Conservation (phyloP, 495 filamentous ascomycete species). For the Trichodelitschia bisporula region DNA sequence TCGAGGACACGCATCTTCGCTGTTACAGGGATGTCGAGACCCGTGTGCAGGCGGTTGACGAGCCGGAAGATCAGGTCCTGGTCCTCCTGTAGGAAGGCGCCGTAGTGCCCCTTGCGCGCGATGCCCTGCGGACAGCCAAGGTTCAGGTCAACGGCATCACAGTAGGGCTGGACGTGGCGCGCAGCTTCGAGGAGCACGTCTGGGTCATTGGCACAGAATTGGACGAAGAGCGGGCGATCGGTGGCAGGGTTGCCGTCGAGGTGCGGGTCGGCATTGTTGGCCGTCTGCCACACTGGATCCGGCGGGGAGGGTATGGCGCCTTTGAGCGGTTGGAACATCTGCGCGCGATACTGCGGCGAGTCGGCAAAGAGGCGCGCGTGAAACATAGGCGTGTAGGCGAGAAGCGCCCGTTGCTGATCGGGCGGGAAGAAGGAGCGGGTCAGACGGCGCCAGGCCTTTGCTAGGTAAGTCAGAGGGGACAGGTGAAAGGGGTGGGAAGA, state of each 20-base stretch:
- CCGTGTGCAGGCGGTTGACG: conserved; percentile 49
- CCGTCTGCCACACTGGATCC: conserved; percentile 3
- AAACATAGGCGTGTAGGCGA: conserved; percentile 35
- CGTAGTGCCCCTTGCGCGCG: conserved; percentile 70
- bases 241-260: conserved; percentile 67
- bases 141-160: conserved; percentile 91
- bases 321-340: conserved; percentile 50
- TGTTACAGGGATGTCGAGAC: conserved; percentile 59
- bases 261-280: conserved; percentile 13
- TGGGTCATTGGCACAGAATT: conserved; percentile 88
- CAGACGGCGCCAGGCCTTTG: conserved; percentile 81
- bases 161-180: conserved; percentile 48
- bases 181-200: conserved; percentile 55
- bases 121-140: conserved; percentile 97
- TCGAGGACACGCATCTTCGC: conserved; percentile 89
- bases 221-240: conserved; percentile 80
- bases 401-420: conserved; percentile 18
- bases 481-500: conserved; percentile 10
- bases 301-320: conserved; percentile 11
- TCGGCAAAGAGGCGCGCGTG: conserved; percentile 69
- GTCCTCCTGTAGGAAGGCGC: conserved; percentile 85
- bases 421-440: conserved; percentile 67
- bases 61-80: conserved; percentile 56
- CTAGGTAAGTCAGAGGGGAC: background rate
- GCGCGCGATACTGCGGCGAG: conserved; percentile 43